phyloP scores from a whole-genome alignment of 1,284 basidiomycete species.

The Ganoderma sinense region DNA sequence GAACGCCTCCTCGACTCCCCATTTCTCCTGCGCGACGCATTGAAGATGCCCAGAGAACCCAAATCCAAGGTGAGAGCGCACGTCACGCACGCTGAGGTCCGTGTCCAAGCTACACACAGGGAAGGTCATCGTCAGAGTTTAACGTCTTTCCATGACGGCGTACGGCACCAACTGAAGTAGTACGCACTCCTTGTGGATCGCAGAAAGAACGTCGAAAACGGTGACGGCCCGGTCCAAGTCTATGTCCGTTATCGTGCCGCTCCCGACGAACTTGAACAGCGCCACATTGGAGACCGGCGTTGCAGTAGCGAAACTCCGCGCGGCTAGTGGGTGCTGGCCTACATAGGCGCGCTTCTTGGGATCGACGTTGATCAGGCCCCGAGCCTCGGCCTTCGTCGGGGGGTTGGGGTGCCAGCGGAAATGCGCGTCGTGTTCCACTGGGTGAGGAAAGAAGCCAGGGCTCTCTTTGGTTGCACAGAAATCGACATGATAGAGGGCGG shows the following conservation, averaged over 20 bases:
- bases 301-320: slow-evolving; percentile 13
- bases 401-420: not conserved
- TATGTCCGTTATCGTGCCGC: not conserved
- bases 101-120: not conserved
- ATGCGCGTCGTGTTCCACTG: slow-evolving; percentile 2
- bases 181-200: not conserved
- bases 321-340: slow-evolving; percentile 1
- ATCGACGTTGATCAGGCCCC: not conserved
- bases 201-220: not conserved
- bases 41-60: not conserved
- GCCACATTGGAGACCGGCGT: not conserved
- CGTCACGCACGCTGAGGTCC: not conserved
- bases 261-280: not conserved
- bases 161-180: not conserved
- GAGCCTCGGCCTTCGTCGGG: not conserved
- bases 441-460: too few relatives aligned
- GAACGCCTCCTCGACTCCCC: not conserved
- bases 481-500: not conserved
- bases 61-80: not conserved
- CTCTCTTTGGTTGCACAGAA: slow-evolving; percentile 2
- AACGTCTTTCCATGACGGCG: not conserved
- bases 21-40: not conserved
- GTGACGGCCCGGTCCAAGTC: not conserved
- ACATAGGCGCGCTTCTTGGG: not conserved
- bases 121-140: not conserved